Evolutionary conservation across 129 eudicot species (phyloP).

Genomic region (Centaurea solstitialis): DNA sequence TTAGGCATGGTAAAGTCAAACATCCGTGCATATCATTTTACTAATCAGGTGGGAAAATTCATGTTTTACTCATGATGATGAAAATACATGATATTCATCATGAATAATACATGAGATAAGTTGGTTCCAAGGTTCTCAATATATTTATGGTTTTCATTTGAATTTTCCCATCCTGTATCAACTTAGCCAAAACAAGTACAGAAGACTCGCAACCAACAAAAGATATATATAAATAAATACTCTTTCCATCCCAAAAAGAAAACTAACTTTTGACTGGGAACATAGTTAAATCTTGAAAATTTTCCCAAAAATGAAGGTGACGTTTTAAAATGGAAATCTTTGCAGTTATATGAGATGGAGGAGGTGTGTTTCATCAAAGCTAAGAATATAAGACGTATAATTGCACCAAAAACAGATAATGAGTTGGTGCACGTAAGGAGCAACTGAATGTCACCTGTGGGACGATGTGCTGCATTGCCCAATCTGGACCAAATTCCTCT

Average conservation of each 20-base stretch:
- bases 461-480: slow-evolving; percentile 99
- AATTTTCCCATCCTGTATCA: not conserved
- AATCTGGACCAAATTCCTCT: slow-evolving; percentile 98
- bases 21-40: not conserved
- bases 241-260: not conserved
- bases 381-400: not conserved
- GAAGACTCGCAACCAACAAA: not conserved
- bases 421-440: not conserved
- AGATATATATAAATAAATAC: not conserved
- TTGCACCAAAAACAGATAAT: not conserved
- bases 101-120: too few species aligned
- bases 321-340: not conserved
- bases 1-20: not conserved
- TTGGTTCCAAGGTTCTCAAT: too few species aligned
- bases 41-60: too few species aligned
- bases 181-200: not conserved
- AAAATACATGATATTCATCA: too few species aligned
- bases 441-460: slow-evolving; percentile 66
- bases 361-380: not conserved
- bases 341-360: not conserved
- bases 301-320: not conserved
- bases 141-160: too few species aligned
- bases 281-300: not conserved
- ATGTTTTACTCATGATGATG: not conserved
- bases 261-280: not conserved